A percentile compares a stretch with the other conserved stretches of the same genome.
These are phyloP conservation scores for Cladophialophora bantiana DNA, from an alignment of 2,329 filamentous ascomycete species.

Conservation along the genomic window DNA sequence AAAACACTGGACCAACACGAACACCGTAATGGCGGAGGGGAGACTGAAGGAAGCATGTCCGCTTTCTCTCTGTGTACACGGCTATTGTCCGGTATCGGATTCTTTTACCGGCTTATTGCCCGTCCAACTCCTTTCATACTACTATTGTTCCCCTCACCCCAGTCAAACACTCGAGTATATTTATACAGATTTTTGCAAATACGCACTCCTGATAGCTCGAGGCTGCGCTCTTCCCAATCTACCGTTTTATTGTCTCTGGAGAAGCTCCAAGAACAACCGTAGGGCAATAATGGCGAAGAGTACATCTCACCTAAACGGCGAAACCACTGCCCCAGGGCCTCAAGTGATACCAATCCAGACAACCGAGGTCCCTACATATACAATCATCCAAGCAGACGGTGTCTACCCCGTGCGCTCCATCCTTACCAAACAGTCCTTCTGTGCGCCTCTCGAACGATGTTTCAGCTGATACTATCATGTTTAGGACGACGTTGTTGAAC, in stretches of 20 bases:
- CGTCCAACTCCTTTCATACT: not conserved
- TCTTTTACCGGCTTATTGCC: not conserved
- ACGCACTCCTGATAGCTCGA: not conserved
- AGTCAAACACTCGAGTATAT: not conserved
- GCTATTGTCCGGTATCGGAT: slow-evolving; percentile 6
- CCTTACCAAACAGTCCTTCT: not conserved
- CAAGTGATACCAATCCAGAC: not conserved
- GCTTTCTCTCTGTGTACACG: not conserved
- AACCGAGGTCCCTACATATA: slow-evolving; percentile 29
- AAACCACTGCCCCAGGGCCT: not conserved
- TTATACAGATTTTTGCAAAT: not conserved
- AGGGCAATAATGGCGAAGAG: not conserved
- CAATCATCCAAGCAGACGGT: slow-evolving; percentile 39
- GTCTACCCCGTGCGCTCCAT: slow-evolving; percentile 34
- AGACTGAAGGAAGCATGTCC: not conserved
- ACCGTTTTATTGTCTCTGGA: not conserved
- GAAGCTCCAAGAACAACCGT: not conserved
- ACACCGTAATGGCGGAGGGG: not conserved
- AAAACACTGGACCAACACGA: not conserved
- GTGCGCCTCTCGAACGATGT: not conserved
- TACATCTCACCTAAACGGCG: slow-evolving; percentile 1
- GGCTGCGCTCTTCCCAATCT: not conserved
- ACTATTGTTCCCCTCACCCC: not conserved
- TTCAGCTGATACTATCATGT: not conserved
- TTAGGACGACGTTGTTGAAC: slow-evolving; percentile 37